phyloP scores from a whole-genome alignment of 1,139 yeast species.

The Yamadazyma atlantica region DNA sequence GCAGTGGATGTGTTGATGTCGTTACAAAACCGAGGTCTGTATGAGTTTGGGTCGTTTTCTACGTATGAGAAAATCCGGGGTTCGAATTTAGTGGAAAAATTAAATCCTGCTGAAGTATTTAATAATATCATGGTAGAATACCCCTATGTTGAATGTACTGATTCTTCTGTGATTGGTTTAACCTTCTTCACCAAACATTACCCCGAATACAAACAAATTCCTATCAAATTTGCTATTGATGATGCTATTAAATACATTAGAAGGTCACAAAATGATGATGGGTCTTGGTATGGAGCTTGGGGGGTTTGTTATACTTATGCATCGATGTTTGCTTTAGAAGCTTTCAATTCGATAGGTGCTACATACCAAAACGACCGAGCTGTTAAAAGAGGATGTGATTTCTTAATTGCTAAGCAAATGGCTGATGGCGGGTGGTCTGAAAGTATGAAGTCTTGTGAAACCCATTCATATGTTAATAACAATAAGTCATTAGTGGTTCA shows the following conservation, averaged over 20 bases:
- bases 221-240: slow-evolving; percentile 65
- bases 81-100: slow-evolving; percentile 66
- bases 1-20: slow-evolving; percentile 63
- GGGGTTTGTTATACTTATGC: slow-evolving; percentile 97
- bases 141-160: slow-evolving; percentile 98
- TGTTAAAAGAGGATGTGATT: slow-evolving; percentile 81
- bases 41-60: slow-evolving; percentile 90
- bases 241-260: slow-evolving; percentile 75
- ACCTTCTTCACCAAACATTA: slow-evolving; percentile 70
- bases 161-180: slow-evolving; percentile 87
- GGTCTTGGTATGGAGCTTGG: slow-evolving; percentile 99
- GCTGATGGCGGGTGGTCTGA: slow-evolving; percentile 98
- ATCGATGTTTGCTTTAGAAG: slow-evolving; percentile 97
- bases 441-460: slow-evolving; percentile 78
- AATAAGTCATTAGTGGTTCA: slow-evolving; percentile 76
- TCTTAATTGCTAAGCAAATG: slow-evolving; percentile 71
- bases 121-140: slow-evolving; percentile 98
- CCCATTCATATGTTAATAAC: slow-evolving; percentile 67
- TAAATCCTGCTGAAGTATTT: slow-evolving; percentile 97
- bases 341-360: slow-evolving; percentile 69
- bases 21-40: slow-evolving; percentile 75
- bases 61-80: slow-evolving; percentile 88
- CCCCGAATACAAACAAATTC: slow-evolving; percentile 61
- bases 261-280: slow-evolving; percentile 69
- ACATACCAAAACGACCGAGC: slow-evolving; percentile 59